Evolutionary conservation across 306 rosid species (phyloP).

Genomic region (Corylus avellana): DNA sequence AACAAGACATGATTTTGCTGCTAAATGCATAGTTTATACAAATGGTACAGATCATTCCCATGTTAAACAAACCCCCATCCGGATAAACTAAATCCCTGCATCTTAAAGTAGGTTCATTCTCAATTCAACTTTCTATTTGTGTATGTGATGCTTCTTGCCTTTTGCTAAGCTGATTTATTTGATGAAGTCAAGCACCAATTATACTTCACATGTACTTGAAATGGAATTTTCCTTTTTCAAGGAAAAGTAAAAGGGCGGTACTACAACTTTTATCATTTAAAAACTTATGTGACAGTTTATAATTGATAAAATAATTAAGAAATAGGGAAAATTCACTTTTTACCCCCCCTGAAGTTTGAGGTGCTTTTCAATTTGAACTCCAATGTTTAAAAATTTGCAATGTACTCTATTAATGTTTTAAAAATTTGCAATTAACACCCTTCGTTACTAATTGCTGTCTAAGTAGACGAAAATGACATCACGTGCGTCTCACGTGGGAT

Average conservation of each 20-base stretch:
- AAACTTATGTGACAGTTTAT: too few relatives aligned
- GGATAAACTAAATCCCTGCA: not conserved
- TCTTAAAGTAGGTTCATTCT: not conserved
- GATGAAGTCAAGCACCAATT: slow-evolving; percentile 15
- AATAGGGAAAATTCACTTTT: too few relatives aligned
- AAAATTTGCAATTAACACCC: too few relatives aligned
- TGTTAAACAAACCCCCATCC: slow-evolving; percentile 11
- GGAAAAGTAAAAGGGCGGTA: not conserved
- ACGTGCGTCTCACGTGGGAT: too few relatives aligned
- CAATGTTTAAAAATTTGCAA: too few relatives aligned
- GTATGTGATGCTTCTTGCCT: not conserved
- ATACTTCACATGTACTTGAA: not conserved
- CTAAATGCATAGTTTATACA: not conserved
- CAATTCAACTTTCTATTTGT: not conserved
- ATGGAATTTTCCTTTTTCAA: not conserved
- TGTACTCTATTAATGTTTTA: too few relatives aligned
- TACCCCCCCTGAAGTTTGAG: too few relatives aligned
- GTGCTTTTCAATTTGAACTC: too few relatives aligned
- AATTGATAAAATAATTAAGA: too few relatives aligned
- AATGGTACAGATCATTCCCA: slow-evolving; percentile 4
- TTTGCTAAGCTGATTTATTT: slow-evolving; percentile 5
- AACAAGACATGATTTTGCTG: not conserved
- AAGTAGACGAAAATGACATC: too few relatives aligned
- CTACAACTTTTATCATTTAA: too few relatives aligned
- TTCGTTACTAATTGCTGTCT: too few relatives aligned